phyloP scores from a whole-genome alignment of 2,329 filamentous ascomycete genomes.

The Exophiala viscosa region DNA sequence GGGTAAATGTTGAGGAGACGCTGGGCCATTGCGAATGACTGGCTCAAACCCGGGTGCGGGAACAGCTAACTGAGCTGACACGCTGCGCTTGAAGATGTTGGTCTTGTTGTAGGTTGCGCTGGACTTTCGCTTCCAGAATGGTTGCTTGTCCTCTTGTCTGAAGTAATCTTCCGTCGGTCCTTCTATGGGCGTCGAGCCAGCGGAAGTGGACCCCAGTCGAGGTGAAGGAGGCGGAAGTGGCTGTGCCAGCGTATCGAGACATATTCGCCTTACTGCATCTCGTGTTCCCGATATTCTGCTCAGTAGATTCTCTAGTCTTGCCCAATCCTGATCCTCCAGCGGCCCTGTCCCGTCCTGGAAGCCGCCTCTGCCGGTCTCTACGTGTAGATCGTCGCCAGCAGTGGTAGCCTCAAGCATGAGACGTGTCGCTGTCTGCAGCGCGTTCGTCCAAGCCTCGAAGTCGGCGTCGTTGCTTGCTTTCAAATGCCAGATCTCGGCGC shows the following conservation, averaged over 20 bases:
- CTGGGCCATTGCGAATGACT: conserved; percentile 21
- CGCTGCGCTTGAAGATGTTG: conserved; percentile 46
- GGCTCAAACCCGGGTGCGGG: conserved; percentile 39
- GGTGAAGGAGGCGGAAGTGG: conserved; percentile 33
- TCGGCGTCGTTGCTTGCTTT: conserved; percentile 77
- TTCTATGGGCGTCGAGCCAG: conserved; percentile 30
- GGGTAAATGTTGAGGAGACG: conserved; percentile 13
- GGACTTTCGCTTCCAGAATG: conserved; percentile 91
- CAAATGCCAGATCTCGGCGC: conserved; percentile 94
- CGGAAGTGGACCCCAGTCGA: conserved; percentile 15
- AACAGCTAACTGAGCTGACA: conserved; percentile 53
- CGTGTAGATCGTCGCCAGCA: conserved; percentile 31
- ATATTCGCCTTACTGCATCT: conserved; percentile 81
- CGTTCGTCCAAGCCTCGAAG: conserved; percentile 81
- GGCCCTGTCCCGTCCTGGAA: conserved; percentile 32
- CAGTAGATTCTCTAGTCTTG: conserved; percentile 77
- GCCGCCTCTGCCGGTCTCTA: conserved; percentile 30
- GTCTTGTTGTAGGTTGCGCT: conserved; percentile 46
- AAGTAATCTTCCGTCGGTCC: conserved; percentile 35
- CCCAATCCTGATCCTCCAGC: conserved; percentile 79
- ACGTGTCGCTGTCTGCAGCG: conserved; percentile 76
- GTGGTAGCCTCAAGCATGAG: conserved; percentile 33
- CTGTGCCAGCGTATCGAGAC: conserved; percentile 65
- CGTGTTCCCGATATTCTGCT: conserved; percentile 81
- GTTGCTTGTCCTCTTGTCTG: conserved; percentile 55